These are phyloP conservation scores for Comarum palustre DNA, from an alignment of 306 rosid genomes.

Conservation along the genomic window DNA sequence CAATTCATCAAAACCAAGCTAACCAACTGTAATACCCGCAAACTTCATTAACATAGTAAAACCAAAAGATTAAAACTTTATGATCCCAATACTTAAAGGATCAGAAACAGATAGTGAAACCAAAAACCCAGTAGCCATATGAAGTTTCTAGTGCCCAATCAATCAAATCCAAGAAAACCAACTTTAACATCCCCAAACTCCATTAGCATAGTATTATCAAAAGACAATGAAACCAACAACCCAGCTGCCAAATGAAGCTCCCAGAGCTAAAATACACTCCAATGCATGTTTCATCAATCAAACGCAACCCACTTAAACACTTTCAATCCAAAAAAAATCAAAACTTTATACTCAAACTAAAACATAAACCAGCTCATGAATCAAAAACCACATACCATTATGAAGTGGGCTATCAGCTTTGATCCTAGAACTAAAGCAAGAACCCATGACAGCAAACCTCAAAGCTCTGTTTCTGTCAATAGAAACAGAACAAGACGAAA, in stretches of 20 bases:
- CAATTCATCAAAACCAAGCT: constrained; percentile 7
- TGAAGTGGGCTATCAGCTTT: constrained; percentile 91
- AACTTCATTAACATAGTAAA: background rate
- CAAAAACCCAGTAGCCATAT: constrained; percentile 1
- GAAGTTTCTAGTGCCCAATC: constrained; percentile 4
- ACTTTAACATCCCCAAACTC: background rate
- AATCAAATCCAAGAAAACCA: constrained; percentile 11
- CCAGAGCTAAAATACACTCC: constrained; percentile 3
- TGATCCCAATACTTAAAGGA: background rate
- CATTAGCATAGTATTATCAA: background rate
- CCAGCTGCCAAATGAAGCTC: constrained; percentile 9
- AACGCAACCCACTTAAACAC: constrained; percentile 13
- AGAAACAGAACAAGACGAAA: background rate
- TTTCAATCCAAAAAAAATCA: background rate
- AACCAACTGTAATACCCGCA: constrained; percentile 9
- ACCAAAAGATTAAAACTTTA: background rate
- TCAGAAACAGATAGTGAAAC: background rate
- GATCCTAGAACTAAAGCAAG: constrained; percentile 72
- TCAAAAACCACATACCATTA: constrained; percentile 46
- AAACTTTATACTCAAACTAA: background rate
- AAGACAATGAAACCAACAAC: background rate
- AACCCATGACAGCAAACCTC: constrained; percentile 61
- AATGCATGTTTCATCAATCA: constrained; percentile 13
- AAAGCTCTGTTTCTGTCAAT: constrained; percentile 9
- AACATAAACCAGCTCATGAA: constrained; percentile 8